Evolutionary conservation across 1,139 yeast species (phyloP).

Genomic region (Candida frijolesensis): DNA sequence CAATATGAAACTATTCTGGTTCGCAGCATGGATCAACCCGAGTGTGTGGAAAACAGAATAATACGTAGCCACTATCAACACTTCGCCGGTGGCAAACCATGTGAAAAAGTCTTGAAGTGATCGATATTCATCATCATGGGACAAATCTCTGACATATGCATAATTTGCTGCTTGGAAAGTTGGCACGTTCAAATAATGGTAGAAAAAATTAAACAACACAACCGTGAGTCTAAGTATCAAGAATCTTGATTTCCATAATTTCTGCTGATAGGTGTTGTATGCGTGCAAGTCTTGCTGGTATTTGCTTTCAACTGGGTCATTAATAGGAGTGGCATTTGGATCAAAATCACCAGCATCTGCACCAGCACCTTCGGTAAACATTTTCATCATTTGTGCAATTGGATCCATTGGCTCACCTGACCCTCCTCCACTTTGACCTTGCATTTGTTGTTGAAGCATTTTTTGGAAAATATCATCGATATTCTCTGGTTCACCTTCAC

Average conservation of each 20-base stretch:
- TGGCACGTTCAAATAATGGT: slow-evolving; percentile 30
- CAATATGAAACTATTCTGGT: slow-evolving; percentile 28
- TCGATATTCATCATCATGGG: slow-evolving; percentile 6
- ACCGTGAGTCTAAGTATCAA: slow-evolving; percentile 31
- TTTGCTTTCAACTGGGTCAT: slow-evolving; percentile 25
- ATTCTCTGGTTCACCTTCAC: slow-evolving; percentile 17
- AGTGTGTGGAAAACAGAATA: slow-evolving; percentile 31
- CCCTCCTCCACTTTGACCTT: slow-evolving; percentile 16
- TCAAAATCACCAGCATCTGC: slow-evolving; percentile 7
- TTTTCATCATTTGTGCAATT: slow-evolving; percentile 37
- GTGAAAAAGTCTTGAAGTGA: slow-evolving; percentile 27
- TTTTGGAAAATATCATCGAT: slow-evolving; percentile 40
- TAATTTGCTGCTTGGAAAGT: slow-evolving; percentile 35
- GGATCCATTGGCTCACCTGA: slow-evolving; percentile 22
- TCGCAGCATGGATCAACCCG: slow-evolving; percentile 23
- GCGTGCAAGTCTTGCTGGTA: slow-evolving; percentile 34
- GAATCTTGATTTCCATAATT: slow-evolving; percentile 34
- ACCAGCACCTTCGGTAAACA: slow-evolving; percentile 13
- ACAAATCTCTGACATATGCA: slow-evolving; percentile 27
- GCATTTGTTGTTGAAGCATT: slow-evolving; percentile 21
- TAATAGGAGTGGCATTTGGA: slow-evolving; percentile 1
- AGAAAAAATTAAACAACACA: slow-evolving; percentile 34
- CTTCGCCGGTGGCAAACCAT: slow-evolving; percentile 36
- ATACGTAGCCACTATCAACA: slow-evolving; percentile 36
- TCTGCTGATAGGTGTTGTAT: slow-evolving; percentile 37